phyloP scores from a whole-genome alignment of 2,329 filamentous ascomycete species.

The Ophiostoma populinum region DNA sequence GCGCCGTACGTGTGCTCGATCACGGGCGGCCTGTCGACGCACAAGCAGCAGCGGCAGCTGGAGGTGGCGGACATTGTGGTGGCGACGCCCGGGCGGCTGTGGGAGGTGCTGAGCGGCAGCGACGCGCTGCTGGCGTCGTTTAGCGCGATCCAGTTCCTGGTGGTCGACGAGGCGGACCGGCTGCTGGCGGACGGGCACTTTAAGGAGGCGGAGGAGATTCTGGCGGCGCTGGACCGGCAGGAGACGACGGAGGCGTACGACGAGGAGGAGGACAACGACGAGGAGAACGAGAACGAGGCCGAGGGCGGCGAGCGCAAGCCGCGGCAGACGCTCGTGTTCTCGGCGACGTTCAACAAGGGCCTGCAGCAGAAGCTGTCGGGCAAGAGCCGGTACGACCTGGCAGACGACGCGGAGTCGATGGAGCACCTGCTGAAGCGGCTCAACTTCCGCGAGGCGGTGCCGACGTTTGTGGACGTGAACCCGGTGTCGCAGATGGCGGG shows the following conservation, averaged over 20 bases:
- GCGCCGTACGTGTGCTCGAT: conserved; percentile 67
- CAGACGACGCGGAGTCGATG: conserved; percentile 66
- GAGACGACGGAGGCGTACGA: conserved; percentile 38
- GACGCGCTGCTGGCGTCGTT: conserved; percentile 52
- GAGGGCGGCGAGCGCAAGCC: conserved; percentile 17
- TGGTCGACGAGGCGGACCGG: conserved; percentile 87
- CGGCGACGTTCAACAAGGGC: conserved; percentile 83
- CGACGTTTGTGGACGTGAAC: conserved; percentile 85
- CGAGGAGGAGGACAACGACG: conserved; percentile 30
- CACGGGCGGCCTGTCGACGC: conserved; percentile 82
- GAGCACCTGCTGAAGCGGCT: conserved; percentile 83
- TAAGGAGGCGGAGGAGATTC: conserved; percentile 80
- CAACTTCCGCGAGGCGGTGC: conserved; percentile 68
- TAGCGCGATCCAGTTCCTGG: conserved; percentile 60
- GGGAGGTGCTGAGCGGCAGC: conserved; percentile 78
- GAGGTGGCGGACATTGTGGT: conserved; percentile 81
- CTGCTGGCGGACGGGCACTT: conserved; percentile 86
- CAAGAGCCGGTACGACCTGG: conserved; percentile 49
- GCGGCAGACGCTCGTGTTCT: conserved; percentile 87
- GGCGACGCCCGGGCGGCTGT: conserved; percentile 78
- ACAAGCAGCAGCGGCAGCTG: conserved; percentile 81
- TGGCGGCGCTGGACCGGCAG: conserved; percentile 58
- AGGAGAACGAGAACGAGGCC: conserved; percentile 12
- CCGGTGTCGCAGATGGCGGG: conserved; percentile 78
- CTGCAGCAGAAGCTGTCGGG: conserved; percentile 81